Evolutionary conservation across 108 stramenopile genomes (phyloP), one percentile per base, ranked within the genome.

Genomic region (Nannochloropsis salina): DNA sequence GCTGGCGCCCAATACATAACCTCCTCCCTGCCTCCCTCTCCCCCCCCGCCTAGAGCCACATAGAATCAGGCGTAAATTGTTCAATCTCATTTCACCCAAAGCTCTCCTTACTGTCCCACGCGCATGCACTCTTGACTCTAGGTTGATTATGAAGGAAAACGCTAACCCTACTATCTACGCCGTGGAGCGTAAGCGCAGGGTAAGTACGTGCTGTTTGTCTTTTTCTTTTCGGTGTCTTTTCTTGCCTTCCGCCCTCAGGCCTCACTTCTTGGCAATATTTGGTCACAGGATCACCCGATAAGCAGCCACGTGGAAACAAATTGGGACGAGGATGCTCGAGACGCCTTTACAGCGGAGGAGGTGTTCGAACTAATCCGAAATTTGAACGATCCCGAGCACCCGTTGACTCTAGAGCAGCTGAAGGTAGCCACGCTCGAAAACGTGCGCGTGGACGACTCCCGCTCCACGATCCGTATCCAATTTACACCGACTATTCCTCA

Each of bases 381-480:
- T 83, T 94, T 99, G 84, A 96, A 98, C 87, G 98, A 99, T 92
- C 99, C 99, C 1, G 99, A 99, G 85, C 99, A 99, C 90, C 96
- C 98, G 9, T 86, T 97, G 42, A 97, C 97, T 20, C 92, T 99
- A 82, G 97, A 99, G 91, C 95, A 97, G 83, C 92, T 99, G 83
- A 94, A 95, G 86, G 97, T 99, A 21, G 96, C 97, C 12, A 94
- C 90, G 45, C 88, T 91, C n/a, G 85, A 83, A n/a, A 47, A 82
- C 10, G 43, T 89, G 2, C 43, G 18, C 3, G 89, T 89, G 79
- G 84, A 88, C 40, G 91, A 95, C 83, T 42, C 12, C 8, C 18
- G 82, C 6, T 82, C 43, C 84, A 9, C 20, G 5, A 88, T 89
- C 42, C 45, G 85, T 10, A 86, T 92, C 42, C 85, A 45, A 2